Percentiles rank a stretch among this genome's conserved stretches.
Conservation (phyloP, 2,329 filamentous ascomycete species). For the Cladosporium sp. region DNA sequence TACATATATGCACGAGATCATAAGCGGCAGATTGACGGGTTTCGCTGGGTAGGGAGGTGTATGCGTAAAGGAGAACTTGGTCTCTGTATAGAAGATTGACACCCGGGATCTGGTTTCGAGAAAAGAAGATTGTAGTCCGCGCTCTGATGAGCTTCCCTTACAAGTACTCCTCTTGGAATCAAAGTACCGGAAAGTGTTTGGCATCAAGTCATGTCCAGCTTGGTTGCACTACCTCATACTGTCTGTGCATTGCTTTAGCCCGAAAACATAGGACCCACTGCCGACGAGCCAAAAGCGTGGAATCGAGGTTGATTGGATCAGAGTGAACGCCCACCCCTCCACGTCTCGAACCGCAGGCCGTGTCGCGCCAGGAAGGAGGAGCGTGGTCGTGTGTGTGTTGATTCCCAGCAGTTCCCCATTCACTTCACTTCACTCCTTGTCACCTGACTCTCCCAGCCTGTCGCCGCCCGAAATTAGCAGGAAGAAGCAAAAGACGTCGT, state of each 20-base stretch:
- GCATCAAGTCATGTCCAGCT: neutral
- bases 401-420: neutral
- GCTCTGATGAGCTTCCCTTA: neutral
- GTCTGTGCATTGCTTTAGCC: neutral
- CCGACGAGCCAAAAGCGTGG: neutral
- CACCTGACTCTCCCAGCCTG: neutral
- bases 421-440: neutral
- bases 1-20: neutral
- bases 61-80: neutral
- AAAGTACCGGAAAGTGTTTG: neutral
- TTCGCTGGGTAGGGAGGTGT: neutral
- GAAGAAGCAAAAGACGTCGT: neutral
- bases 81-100: neutral
- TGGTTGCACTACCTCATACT: neutral
- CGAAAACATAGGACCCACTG: neutral
- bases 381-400: neutral
- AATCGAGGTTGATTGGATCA: neutral
- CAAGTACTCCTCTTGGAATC: neutral
- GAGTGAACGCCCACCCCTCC: neutral
- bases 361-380: neutral
- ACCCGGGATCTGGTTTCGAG: neutral
- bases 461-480: neutral
- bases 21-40: neutral
- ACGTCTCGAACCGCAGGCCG: neutral
- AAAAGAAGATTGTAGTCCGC: neutral